phyloP scores from a whole-genome alignment of 768 basidiomycete genomes.

The Termitomyces sp. region DNA sequence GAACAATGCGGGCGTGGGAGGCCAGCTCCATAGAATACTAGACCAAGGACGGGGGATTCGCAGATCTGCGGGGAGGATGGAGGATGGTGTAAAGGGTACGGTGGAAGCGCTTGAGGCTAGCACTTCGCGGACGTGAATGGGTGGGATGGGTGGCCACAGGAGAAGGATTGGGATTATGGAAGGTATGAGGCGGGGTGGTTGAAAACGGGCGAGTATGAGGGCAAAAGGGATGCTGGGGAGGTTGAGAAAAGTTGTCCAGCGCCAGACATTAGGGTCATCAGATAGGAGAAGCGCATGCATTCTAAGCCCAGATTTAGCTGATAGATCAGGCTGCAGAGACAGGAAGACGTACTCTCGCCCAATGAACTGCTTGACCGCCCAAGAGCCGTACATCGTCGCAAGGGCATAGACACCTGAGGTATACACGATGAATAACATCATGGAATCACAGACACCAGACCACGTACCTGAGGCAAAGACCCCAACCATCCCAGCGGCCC shows the following conservation, averaged over 20 bases:
- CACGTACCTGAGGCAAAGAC: conserved; percentile 57
- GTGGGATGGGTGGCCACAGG: conserved; percentile 37
- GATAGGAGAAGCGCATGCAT: conserved; percentile 63
- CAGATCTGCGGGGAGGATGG: conserved; percentile 20
- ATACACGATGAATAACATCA: not conserved
- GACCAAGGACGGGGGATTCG: conserved; percentile 26
- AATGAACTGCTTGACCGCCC: conserved; percentile 63
- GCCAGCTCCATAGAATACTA: conserved; percentile 33
- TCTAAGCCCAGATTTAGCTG: conserved; percentile 21
- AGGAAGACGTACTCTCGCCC: conserved; percentile 50
- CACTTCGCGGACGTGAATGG: conserved; percentile 24
- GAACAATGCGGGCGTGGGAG: conserved; percentile 54
- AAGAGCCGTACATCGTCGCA: conserved; percentile 65
- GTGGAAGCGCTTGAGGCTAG: conserved; percentile 25
- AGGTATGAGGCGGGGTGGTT: conserved; percentile 24
- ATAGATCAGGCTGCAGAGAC: not conserved
- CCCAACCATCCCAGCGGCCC: conserved; percentile 42
- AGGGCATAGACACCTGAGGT: conserved; percentile 35
- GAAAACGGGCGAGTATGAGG: conserved; percentile 59
- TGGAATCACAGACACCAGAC: conserved; percentile 6
- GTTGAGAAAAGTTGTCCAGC: conserved; percentile 69
- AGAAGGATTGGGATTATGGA: conserved; percentile 41
- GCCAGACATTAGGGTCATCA: conserved; percentile 68
- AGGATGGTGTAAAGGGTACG: conserved; percentile 2
- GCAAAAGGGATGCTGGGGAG: conserved; percentile 66